Evolutionary conservation across 441 rosid species (phyloP), one percentile per base, ranked within the genome.

Genomic region (Gossypium laxum): DNA sequence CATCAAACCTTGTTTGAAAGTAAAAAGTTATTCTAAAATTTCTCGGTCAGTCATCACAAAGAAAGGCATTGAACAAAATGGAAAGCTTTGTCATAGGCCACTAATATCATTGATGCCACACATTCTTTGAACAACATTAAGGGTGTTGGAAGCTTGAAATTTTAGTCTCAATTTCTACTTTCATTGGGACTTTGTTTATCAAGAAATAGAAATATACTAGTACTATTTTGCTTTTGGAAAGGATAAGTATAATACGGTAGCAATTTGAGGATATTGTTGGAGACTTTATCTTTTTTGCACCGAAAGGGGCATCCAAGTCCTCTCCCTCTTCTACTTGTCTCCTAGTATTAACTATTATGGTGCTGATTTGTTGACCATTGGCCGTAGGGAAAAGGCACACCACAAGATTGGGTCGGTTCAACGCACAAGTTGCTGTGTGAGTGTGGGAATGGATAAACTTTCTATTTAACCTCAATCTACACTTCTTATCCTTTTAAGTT

Each of bases 81-180:
- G 2, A 15, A 67, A n/a, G 45, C 58, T 50, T 51, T 28, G 45
- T 67, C 59, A 67, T 51, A 28, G 60, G 59, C 15, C 59, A 67
- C 71, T 26, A 51, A 51, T n/a, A 6, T 26, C 4, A 5, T 1
- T 7, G 4, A 22, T n/a, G 71, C 22, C 50, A 51, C 19, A 19
- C 58, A 3, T 26, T 18, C 11, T 48, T 26, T 24, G 22, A 67
- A 67, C 58, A 21, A 45, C 7, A 21, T 21, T 2, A 64, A 19
- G 24, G 19, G 10, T 19, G 4, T 38, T 4, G 68, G 52, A 1
- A 48, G 12, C 3, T 55, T 21, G 0, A 21, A 32, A 32, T 32
- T 32, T 1, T 32, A 32, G 8, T 32, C 41, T 32, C 41, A 32
- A 32, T 5, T 32, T 32, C 38, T 32, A 32, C 38, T 32, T 32